A percentile compares a stretch with the other conserved stretches of the same genome.
phyloP scores from a whole-genome alignment of 1,139 yeast species.

The Yamadazyma conglobata region DNA sequence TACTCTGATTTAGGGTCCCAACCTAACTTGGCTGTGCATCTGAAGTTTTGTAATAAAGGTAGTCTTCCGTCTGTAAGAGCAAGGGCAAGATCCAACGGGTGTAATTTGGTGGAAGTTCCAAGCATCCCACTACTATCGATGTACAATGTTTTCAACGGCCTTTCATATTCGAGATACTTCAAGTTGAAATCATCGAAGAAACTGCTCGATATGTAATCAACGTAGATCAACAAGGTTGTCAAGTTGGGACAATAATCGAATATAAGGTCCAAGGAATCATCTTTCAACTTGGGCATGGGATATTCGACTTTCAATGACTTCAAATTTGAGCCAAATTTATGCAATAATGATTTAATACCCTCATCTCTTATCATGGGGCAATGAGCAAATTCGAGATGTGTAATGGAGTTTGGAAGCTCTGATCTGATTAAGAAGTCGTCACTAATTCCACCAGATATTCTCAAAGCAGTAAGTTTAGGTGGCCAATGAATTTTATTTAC shows the following conservation, averaged over 20 bases:
- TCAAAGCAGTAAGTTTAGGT: conserved; percentile 60
- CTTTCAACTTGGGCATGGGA: conserved; percentile 81
- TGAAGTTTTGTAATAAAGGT: conserved; percentile 60
- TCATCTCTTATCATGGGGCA: conserved; percentile 72
- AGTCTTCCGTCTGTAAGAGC: conserved; percentile 78
- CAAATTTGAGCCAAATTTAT: conserved; percentile 63
- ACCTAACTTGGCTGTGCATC: conserved; percentile 75
- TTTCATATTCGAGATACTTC: conserved; percentile 30
- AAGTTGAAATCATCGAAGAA: conserved; percentile 60
- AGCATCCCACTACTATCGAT: conserved; percentile 85
- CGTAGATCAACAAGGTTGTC: conserved; percentile 59
- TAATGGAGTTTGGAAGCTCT: conserved; percentile 66
- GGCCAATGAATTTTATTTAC: conserved; percentile 71
- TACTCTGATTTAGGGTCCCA: conserved; percentile 81
- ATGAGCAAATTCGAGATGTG: conserved; percentile 74
- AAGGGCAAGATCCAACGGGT: conserved; percentile 83
- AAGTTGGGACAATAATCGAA: conserved; percentile 76
- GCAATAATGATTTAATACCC: conserved; percentile 58
- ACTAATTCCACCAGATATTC: conserved; percentile 86
- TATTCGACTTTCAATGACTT: conserved; percentile 65
- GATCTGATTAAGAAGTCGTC: conserved; percentile 71
- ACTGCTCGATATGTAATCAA: conserved; percentile 74
- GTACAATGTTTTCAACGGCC: conserved; percentile 64
- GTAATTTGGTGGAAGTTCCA: conserved; percentile 78
- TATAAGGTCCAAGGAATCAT: conserved; percentile 67